Base-by-base conservation (phyloP, 352 stramenopile genomes). In the Thalassiosira livingstoniorum region DNA sequence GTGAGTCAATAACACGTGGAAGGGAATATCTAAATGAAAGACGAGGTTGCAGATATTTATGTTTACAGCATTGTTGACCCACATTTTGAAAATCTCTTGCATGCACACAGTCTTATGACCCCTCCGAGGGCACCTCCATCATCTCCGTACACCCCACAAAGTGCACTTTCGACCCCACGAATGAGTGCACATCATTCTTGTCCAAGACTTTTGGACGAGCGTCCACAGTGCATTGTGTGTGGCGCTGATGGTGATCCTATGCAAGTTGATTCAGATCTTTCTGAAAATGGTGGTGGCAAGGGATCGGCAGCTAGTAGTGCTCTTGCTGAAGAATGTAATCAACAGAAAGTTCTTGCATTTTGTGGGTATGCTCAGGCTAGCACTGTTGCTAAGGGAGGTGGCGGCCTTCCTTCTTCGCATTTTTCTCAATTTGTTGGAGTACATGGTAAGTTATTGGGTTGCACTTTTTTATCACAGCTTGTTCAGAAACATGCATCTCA, bases 161-260 rank as follows among this genome's bases (percentile, higher is more conserved):
- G 47, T 27, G 47, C 11, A 23, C 64, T 34, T 18, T 61, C 64
- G 13, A 80, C 69, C 35, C 68, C 67, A 34, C 43, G 65, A 65
- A 72, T 29, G 7, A 68, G 5, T 13, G 43, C 78, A 32, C 43
- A 80, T 37, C 21, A 63, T 66, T 45, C 57, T 60, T 27, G 61
- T 7, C 64, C 55, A 27, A 47, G 89, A 61, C 78, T 93, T 47
- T 45, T 94, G 3, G 81, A 78, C 31, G 77, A 85, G 45, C 53
- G 87, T 47, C 89, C 89, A 21, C 85, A 84, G 55, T 95, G 91
- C 61, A 94, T 95, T 27, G 92, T 95, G 68, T 68, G 87, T 80
- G 80, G 61, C 13, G 57, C 58, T 54, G 78, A 84, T 34, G 61
- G n/a, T 62, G 54, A 83, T 80, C 45, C 64, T 4, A 61, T 73